phyloP scores from a whole-genome alignment of 2,329 filamentous ascomycete genomes.

The Colletotrichum melonis region DNA sequence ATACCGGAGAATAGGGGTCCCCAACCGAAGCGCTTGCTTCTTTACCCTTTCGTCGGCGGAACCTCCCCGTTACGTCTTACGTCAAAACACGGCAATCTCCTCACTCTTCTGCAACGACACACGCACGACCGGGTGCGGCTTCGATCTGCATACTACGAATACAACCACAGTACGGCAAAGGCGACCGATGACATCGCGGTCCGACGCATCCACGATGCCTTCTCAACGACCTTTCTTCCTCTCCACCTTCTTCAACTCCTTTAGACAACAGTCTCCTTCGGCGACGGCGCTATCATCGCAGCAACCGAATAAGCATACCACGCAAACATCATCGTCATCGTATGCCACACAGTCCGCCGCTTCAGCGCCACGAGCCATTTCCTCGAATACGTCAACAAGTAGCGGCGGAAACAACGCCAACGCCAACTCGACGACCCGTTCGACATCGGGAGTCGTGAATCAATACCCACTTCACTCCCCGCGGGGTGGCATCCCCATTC shows the following conservation, averaged over 20 bases:
- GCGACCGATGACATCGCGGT: neutral
- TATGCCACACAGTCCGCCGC: slow-evolving; percentile 30
- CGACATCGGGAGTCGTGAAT: slow-evolving; percentile 40
- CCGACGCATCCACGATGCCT: slow-evolving; percentile 51
- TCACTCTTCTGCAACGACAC: neutral
- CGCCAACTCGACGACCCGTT: slow-evolving; percentile 34
- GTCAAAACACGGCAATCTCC: slow-evolving; percentile 18
- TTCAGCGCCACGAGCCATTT: slow-evolving; percentile 34
- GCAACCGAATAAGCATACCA: slow-evolving; percentile 36
- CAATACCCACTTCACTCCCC: slow-evolving; percentile 44
- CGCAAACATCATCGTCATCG: slow-evolving; percentile 27
- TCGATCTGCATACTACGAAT: neutral
- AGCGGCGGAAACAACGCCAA: neutral
- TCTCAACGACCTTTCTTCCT: slow-evolving; percentile 68
- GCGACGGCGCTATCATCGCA: slow-evolving; percentile 26
- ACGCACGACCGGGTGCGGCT: neutral
- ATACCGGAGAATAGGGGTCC: slow-evolving; percentile 32
- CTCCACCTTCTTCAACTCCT: slow-evolving; percentile 66
- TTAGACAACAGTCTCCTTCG: slow-evolving; percentile 58
- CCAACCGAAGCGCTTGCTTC: slow-evolving; percentile 15
- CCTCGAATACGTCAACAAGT: slow-evolving; percentile 18
- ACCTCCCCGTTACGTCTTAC: slow-evolving; percentile 13
- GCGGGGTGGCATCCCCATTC: slow-evolving; percentile 52
- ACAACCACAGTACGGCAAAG: slow-evolving; percentile 7
- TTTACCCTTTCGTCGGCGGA: slow-evolving; percentile 10